These are phyloP conservation scores for Aspergillus floridensis DNA, from an alignment of 2,329 filamentous ascomycete genomes.

Conservation along the genomic window DNA sequence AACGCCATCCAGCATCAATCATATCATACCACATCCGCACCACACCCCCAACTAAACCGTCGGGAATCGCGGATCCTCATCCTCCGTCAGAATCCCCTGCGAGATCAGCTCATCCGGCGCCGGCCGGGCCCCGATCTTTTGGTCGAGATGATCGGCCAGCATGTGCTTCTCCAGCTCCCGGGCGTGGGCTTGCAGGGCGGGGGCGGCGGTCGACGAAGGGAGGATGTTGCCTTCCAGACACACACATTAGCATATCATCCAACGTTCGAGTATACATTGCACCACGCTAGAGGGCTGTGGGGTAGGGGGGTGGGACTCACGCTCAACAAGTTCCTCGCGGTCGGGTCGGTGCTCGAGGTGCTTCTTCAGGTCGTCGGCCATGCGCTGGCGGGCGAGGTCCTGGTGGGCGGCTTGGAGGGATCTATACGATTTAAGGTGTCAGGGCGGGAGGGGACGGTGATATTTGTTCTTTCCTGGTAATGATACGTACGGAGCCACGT, in stretches of 20 bases:
- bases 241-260: too few relatives aligned
- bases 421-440: constrained; percentile 34
- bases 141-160: constrained; percentile 80
- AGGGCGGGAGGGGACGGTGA: background rate
- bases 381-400: constrained; percentile 64
- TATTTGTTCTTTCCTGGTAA: background rate
- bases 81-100: constrained; percentile 73
- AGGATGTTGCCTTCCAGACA: constrained; percentile 44
- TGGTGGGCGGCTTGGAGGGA: constrained; percentile 61
- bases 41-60: background rate
- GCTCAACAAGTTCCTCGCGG: constrained; percentile 74
- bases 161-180: constrained; percentile 85
- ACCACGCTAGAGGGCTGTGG: background rate
- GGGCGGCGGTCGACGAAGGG: constrained; percentile 72
- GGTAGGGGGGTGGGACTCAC: constrained; percentile 48
- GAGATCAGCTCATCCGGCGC: constrained; percentile 72
- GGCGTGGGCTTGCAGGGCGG: constrained; percentile 74
- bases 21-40: background rate
- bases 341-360: constrained; percentile 63
- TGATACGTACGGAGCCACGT: constrained; percentile 60
- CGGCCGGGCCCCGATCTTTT: constrained; percentile 77
- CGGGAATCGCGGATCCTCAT: constrained; percentile 46
- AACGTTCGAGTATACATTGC: background rate
- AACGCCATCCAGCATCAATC: too few relatives aligned
- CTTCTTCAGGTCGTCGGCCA: constrained; percentile 63